Percentiles rank a stretch among this genome's conserved stretches.
Evolutionary conservation across 257 asterid genomes (phyloP).

Genomic region (Mentha longifolia): DNA sequence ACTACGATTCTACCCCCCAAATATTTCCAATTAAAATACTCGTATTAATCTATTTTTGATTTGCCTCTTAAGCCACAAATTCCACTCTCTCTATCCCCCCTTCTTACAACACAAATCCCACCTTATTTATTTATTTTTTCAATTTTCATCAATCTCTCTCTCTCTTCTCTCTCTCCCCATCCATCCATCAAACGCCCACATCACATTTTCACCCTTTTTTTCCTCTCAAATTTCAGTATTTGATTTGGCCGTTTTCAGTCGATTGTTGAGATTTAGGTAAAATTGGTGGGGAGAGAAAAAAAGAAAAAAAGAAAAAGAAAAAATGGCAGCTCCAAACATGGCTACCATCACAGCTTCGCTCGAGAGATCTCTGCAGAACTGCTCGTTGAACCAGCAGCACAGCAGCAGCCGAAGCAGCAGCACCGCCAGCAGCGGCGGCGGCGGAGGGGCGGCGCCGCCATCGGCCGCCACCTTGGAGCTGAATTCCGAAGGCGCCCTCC

Average conservation of each 20-base stretch:
- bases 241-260: constrained; percentile 5
- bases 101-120: constrained; percentile 21
- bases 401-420: constrained; percentile 40
- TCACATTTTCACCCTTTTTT: background rate
- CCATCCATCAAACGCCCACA: constrained; percentile 16
- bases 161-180: background rate
- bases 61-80: constrained; percentile 29
- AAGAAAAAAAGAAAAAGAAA: background rate
- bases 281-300: background rate
- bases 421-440: constrained; percentile 30
- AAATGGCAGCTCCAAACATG: constrained; percentile 70
- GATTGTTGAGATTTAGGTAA: constrained; percentile 26
- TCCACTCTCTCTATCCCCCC: constrained; percentile 12
- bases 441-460: constrained; percentile 15
- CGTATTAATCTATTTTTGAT: too few relatives aligned
- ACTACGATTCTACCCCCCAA: background rate
- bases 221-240: constrained; percentile 16
- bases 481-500: constrained; percentile 73
- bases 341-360: constrained; percentile 67
- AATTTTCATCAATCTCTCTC: constrained; percentile 20
- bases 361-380: constrained; percentile 78
- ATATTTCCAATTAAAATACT: background rate
- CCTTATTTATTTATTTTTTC: background rate
- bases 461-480: constrained; percentile 57
- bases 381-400: constrained; percentile 56